Evolutionary conservation across 768 basidiomycete species (phyloP).

Genomic region (Naganishia kalamii): DNA sequence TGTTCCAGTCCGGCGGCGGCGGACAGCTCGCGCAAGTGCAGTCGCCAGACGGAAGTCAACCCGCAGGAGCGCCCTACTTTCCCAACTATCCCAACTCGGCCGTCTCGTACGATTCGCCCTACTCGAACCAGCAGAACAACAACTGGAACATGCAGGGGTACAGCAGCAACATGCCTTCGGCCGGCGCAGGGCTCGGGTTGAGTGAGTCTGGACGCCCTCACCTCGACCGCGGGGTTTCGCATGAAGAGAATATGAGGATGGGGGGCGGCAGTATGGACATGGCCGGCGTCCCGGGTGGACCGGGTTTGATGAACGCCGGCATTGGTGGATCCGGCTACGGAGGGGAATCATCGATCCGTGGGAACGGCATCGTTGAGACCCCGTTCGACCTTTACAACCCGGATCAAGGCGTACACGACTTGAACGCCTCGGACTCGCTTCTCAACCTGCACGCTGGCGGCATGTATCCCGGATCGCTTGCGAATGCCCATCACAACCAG

Average conservation of each 20-base stretch:
- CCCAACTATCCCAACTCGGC: neutral
- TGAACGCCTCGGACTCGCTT: constrained; percentile 15
- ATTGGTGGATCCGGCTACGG: constrained; percentile 13
- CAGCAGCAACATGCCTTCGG: constrained; percentile 6
- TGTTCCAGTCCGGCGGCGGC: constrained; percentile 7
- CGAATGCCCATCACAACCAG: neutral
- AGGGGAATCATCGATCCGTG: constrained; percentile 9
- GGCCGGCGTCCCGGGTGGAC: constrained; percentile 5
- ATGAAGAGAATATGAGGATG: constrained; percentile 5
- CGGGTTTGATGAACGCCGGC: constrained; percentile 1
- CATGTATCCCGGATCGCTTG: constrained; percentile 5
- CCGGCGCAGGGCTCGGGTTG: neutral
- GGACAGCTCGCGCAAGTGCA: neutral
- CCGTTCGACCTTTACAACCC: constrained; percentile 12
- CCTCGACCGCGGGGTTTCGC: constrained; percentile 10
- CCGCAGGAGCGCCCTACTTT: neutral
- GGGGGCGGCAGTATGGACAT: constrained; percentile 5
- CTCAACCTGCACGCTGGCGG: constrained; percentile 10
- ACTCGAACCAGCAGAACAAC: constrained; percentile 4
- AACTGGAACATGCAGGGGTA: constrained; percentile 14
- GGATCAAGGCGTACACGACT: constrained; percentile 6
- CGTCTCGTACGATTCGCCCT: constrained; percentile 10
- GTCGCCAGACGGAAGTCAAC: neutral
- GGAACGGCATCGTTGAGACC: constrained; percentile 8
- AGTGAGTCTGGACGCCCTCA: constrained; percentile 8